phyloP scores from a whole-genome alignment of 495 filamentous ascomycete species.

The Gamarada debralockiae region DNA sequence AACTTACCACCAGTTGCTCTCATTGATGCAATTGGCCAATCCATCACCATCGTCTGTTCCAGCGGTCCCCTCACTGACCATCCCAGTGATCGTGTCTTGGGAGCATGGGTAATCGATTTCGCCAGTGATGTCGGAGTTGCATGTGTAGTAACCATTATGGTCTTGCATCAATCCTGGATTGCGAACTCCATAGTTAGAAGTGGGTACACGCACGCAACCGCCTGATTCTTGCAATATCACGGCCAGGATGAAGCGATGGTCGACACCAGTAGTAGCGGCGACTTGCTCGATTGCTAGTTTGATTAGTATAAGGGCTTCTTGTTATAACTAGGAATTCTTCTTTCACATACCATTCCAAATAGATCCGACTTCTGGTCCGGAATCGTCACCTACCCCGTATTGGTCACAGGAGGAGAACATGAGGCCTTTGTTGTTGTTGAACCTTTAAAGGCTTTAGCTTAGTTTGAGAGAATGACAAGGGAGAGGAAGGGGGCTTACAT shows the following conservation, averaged over 20 bases:
- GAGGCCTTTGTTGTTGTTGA: constrained; percentile 34
- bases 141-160: constrained; percentile 43
- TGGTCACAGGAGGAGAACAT: constrained; percentile 37
- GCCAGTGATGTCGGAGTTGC: constrained; percentile 32
- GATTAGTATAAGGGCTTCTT: constrained; percentile 29
- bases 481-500: constrained; percentile 18
- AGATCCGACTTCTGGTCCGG: constrained; percentile 30
- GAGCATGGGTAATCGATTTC: not conserved
- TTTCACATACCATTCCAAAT: too few relatives aligned
- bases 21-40: too few relatives aligned
- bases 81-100: not conserved
- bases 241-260: constrained; percentile 34
- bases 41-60: not conserved
- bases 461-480: too few relatives aligned
- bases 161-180: constrained; percentile 55
- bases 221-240: constrained; percentile 55
- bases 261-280: constrained; percentile 35
- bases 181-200: constrained; percentile 39
- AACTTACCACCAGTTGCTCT: too few relatives aligned
- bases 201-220: constrained; percentile 50
- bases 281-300: constrained; percentile 35
- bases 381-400: constrained; percentile 27
- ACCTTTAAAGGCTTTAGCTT: too few relatives aligned
- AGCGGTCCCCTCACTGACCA: not conserved
- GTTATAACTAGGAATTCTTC: too few relatives aligned